Evolutionary conservation across 257 asterid species (phyloP).

Genomic region (Phtheirospermum japonicum): DNA sequence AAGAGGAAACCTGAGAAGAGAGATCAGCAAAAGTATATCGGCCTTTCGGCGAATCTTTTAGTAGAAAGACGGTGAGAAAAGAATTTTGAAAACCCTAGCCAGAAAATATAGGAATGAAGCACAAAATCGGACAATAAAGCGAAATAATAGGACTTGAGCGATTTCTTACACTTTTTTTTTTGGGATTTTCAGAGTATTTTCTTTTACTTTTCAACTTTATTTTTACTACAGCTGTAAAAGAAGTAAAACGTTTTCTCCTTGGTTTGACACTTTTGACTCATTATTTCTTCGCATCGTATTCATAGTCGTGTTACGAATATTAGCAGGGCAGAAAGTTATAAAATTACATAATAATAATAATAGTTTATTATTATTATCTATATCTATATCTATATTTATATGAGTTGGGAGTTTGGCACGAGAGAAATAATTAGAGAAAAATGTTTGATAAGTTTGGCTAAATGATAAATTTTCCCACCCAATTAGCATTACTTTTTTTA

Average conservation of each 20-base stretch:
- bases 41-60: slow-evolving; percentile 2
- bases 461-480: too few relatives aligned
- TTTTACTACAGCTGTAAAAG: neutral
- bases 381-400: too few relatives aligned
- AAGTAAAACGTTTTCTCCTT: neutral
- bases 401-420: too few relatives aligned
- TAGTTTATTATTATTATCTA: too few relatives aligned
- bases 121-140: slow-evolving; percentile 28
- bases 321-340: too few relatives aligned
- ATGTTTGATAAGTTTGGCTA: too few relatives aligned
- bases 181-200: neutral
- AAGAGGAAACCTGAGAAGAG: slow-evolving; percentile 16
- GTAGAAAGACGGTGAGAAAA: slow-evolving; percentile 26
- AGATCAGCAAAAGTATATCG: slow-evolving; percentile 29
- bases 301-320: too few relatives aligned
- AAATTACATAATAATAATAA: too few relatives aligned
- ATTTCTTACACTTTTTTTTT: neutral
- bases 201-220: neutral
- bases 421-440: too few relatives aligned
- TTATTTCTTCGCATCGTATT: too few relatives aligned
- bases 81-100: slow-evolving; percentile 38
- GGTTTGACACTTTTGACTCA: neutral
- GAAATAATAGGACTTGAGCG: slow-evolving; percentile 21
- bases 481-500: too few relatives aligned
- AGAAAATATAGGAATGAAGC: slow-evolving; percentile 29